These are phyloP conservation scores for Salicornia ramosissima DNA, from an alignment of 148 eudicot species.

Conservation along the genomic window DNA sequence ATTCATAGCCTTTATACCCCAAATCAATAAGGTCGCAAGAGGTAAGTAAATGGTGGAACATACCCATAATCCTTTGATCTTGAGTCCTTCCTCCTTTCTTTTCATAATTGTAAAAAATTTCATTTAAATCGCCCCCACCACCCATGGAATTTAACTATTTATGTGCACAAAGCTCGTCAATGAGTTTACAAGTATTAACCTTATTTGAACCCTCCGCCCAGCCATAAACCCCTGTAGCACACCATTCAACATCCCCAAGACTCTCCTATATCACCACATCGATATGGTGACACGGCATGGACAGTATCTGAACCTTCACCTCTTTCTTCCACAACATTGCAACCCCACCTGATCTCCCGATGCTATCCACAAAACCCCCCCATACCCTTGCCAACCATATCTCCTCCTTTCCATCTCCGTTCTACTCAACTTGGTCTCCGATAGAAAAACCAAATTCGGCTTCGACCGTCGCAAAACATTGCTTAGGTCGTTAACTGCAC, in stretches of 20 bases:
- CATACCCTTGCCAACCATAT: no score
- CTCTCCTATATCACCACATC: background rate
- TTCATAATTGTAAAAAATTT: no score
- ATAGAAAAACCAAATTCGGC: no score
- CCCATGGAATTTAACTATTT: background rate
- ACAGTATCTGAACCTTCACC: background rate
- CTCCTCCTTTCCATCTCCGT: no score
- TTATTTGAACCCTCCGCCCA: background rate
- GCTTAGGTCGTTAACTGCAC: no score
- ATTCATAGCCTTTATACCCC: no score
- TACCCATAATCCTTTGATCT: no score
- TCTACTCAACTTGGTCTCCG: no score
- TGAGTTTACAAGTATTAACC: background rate
- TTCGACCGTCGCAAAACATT: no score
- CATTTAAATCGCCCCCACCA: background rate
- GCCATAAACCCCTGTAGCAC: background rate
- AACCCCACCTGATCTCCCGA: background rate
- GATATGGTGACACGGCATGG: background rate
- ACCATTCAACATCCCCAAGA: background rate
- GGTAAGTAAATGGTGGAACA: no score
- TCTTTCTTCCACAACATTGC: background rate
- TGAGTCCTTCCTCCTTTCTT: background rate
- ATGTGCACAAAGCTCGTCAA: background rate
- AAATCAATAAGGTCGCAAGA: no score
- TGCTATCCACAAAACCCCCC: background rate